Base-by-base conservation (phyloP, 176 grass and related monocot genomes). In the Oryza longistaminata region DNA sequence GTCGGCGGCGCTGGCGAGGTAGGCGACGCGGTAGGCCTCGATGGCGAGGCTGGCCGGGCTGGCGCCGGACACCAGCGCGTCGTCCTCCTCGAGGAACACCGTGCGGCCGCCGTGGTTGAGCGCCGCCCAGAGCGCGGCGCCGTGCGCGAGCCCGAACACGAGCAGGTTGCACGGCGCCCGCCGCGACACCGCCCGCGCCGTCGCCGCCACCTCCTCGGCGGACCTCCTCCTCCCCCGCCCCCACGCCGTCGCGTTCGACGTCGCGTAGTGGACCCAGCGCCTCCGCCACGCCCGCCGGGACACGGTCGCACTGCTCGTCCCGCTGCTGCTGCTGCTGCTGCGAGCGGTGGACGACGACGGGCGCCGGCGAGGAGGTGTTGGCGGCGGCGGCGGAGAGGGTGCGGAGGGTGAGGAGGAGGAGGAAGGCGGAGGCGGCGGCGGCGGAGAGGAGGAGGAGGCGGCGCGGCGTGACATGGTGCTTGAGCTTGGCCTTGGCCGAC, bases 51-150 rank as follows among this genome's bases (percentile, higher is more conserved):
- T 16, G 14, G 49, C 78, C 2, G 85, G 88, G 34, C 4, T 35
- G 21, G 71, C 66, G 8, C 78, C 40, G 13, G 74, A 73, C 3
- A 93, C 79, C 68, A 64, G 62, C 16, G 55, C 61, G 21, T 66
- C 84, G 87, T 95, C 93, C 29, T 86, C 76, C 42, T 95, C 90
- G 26, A 95, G 86, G 84, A 95, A 95, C 5, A 88, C 74, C 29
- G 93, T 95, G 84, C 90, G 90, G 39, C 93, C 93, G 55, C 88
- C 90, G 37, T 95, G 88, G 93, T 95, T 95, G 25, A 95, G 88
- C 76, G 86, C 83, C 46, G 83, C 89, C 93, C 90, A 92, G 79
- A 95, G 91, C 53, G 74, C 71, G 90, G 75, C 68, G 80, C 61
- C 90, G 72, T 72, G 86, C 0, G 86, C 90, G n/a, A 93, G 76